phyloP scores from a whole-genome alignment of 73 alveolate species.

The Symbiodinium pilosum region DNA sequence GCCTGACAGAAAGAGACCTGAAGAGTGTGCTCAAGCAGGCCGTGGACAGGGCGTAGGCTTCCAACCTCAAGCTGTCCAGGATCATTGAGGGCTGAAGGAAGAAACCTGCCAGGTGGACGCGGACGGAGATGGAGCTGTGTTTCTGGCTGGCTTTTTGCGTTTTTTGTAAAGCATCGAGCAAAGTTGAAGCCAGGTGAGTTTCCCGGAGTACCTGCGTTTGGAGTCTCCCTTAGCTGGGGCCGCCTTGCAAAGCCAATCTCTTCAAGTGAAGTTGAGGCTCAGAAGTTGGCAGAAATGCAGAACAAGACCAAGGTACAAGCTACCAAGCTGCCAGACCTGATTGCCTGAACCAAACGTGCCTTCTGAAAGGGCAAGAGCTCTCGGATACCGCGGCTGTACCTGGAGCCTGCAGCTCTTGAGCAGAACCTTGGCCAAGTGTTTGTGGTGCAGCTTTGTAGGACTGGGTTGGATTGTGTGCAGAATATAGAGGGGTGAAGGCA shows the following conservation, averaged over 20 bases:
- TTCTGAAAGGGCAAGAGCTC: constrained; percentile 39
- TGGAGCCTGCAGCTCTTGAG: constrained; percentile 2
- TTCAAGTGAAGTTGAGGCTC: background rate
- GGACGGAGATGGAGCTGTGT: constrained; percentile 23
- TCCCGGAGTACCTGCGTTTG: constrained; percentile 41
- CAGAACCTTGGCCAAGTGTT: constrained; percentile 19
- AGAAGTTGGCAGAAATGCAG: constrained; percentile 33
- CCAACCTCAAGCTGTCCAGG: too few relatives aligned
- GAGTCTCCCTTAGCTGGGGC: background rate
- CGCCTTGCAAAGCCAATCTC: too few relatives aligned
- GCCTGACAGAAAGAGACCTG: constrained; percentile 56
- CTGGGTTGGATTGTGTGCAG: too few relatives aligned
- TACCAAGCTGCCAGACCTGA: background rate
- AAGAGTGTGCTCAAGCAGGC: constrained; percentile 55
- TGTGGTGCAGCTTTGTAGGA: too few relatives aligned
- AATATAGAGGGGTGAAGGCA: too few relatives aligned
- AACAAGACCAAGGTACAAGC: constrained; percentile 43
- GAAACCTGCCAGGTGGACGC: background rate
- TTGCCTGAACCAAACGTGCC: background rate
- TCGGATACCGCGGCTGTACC: constrained; percentile 38
- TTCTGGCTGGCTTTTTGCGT: background rate
- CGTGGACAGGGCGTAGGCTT: too few relatives aligned
- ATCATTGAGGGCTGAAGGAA: background rate
- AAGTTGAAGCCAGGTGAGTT: background rate
- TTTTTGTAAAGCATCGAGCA: too few relatives aligned